Percentiles rank a stretch among this genome's conserved stretches.
Conservation (phyloP, 2,329 filamentous ascomycete species). For the Colletotrichum endophyticum region DNA sequence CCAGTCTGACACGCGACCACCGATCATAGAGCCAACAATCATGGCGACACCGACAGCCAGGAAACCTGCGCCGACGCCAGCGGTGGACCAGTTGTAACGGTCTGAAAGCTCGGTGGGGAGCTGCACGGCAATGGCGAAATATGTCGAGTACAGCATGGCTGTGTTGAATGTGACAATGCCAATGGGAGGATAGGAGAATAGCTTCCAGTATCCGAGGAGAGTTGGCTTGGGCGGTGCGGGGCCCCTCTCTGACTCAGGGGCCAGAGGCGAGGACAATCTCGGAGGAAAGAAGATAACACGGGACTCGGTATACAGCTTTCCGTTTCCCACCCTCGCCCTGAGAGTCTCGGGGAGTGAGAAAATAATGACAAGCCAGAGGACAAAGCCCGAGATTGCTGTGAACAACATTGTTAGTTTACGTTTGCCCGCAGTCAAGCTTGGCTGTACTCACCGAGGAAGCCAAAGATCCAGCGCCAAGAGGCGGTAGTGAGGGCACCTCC, state of each 20-base stretch:
- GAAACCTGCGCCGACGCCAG: slow-evolving; percentile 38
- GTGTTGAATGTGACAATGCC: slow-evolving; percentile 36
- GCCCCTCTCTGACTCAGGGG: slow-evolving; percentile 26
- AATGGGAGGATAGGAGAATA: slow-evolving; percentile 36
- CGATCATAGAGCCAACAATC: slow-evolving; percentile 37
- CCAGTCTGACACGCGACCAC: slow-evolving; percentile 42
- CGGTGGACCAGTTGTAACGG: slow-evolving; percentile 37
- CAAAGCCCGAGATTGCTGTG: slow-evolving; percentile 31
- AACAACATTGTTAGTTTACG: neutral
- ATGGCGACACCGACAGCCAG: slow-evolving; percentile 27
- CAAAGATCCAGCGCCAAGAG: slow-evolving; percentile 50
- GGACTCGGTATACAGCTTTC: slow-evolving; percentile 27
- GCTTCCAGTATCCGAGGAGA: slow-evolving; percentile 27
- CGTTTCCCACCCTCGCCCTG: slow-evolving; percentile 47
- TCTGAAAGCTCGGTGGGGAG: slow-evolving; percentile 32
- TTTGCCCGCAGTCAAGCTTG: neutral
- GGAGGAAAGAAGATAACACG: slow-evolving; percentile 25
- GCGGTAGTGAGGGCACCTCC: slow-evolving; percentile 42
- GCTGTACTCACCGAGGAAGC: slow-evolving; percentile 32
- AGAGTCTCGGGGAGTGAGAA: slow-evolving; percentile 51
- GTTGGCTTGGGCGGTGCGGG: slow-evolving; percentile 33
- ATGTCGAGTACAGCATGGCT: slow-evolving; percentile 35
- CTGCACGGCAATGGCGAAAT: slow-evolving; percentile 34
- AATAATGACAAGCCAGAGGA: slow-evolving; percentile 30
- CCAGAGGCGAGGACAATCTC: slow-evolving; percentile 25